These are phyloP conservation scores for Cutaneotrichosporon cavernicola DNA, from an alignment of 1,284 basidiomycete genomes.

Conservation along the genomic window DNA sequence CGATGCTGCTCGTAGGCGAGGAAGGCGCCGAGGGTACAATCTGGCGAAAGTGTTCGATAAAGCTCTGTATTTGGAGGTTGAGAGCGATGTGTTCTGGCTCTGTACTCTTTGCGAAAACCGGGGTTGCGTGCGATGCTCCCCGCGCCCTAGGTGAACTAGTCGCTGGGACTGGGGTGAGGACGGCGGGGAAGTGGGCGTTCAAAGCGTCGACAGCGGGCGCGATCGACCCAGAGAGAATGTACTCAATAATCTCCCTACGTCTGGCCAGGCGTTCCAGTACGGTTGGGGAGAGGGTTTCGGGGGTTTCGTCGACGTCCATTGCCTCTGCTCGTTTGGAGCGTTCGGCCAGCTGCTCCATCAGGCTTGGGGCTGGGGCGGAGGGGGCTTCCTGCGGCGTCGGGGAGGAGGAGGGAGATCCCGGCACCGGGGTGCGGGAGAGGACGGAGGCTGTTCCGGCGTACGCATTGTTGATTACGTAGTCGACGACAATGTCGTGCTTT, in stretches of 20 bases:
- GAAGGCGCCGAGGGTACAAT: conserved; percentile 30
- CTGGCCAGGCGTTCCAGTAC: conserved; percentile 36
- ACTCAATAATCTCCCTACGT: conserved; percentile 42
- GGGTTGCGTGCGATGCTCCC: conserved; percentile 26
- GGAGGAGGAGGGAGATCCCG: neutral
- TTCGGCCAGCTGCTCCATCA: conserved; percentile 3
- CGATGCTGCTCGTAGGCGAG: conserved; percentile 35
- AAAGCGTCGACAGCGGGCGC: conserved; percentile 39
- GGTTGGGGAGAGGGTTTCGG: conserved; percentile 23
- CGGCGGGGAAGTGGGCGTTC: conserved; percentile 41
- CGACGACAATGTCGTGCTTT: conserved; percentile 49
- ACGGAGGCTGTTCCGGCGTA: conserved; percentile 40
- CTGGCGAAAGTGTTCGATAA: conserved; percentile 41
- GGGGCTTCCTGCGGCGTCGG: neutral
- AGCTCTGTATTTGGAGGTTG: conserved; percentile 50
- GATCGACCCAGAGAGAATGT: conserved; percentile 45
- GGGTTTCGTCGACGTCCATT: conserved; percentile 20
- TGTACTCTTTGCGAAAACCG: conserved; percentile 34
- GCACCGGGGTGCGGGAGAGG: conserved; percentile 18
- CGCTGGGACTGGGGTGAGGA: conserved; percentile 25
- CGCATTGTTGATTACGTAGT: conserved; percentile 43
- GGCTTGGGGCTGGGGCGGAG: neutral
- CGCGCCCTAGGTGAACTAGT: neutral
- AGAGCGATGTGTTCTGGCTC: conserved; percentile 44
- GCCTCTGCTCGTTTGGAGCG: conserved; percentile 4